Base-by-base conservation (phyloP, 495 filamentous ascomycete genomes). In the Cudoniella acicularis region DNA sequence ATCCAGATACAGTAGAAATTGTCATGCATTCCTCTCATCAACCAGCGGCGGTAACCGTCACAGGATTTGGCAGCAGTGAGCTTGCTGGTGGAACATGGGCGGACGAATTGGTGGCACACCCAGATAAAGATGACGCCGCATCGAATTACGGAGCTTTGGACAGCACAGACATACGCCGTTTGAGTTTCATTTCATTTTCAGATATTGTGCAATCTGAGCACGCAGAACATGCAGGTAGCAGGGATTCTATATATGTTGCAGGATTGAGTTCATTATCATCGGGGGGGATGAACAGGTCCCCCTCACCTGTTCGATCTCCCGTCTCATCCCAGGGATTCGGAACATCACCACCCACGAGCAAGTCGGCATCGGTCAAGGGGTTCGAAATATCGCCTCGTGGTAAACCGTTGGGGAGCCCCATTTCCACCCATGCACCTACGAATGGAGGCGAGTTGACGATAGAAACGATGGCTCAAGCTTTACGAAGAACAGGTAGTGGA, bases 181-280 rank as follows among this genome's bases (percentile, higher is more conserved):
- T 96, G 50, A 90, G 85, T 71, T 96, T 96, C 74, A 96, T 96
- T 69, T 93, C 89, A 16, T 96, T 96, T 68, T 91, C 92, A 25
- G 92, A 96, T 66, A 89, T 96, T 10, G 90, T 96, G n/a, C 90
- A 94, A 69, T 82, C 88, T 22, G 92, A 96, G 68, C 91, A 96
- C 66, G 76, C 77, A 2, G 85, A 79, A 42, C 79, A 80, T 48
- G 68, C 71, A 18, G 77, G 76, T 26, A 79, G 75, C 53, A 76
- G 85, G 67, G 85, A 89, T 54, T 80, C 79, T 41, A 77, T 85
- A 52, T 82, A 87, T 67, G 70, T 83, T 11, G 73, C 81, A 20
- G 79, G 82, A 42, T 59, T 82, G 47, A 84, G 78, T 57, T 79
- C 75, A 40, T 66, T 80, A 27, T 65, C 72, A 3, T 79, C 80